Evolutionary conservation across 495 filamentous ascomycete genomes (phyloP).

Genomic region (Aspergillus funiculosus): DNA sequence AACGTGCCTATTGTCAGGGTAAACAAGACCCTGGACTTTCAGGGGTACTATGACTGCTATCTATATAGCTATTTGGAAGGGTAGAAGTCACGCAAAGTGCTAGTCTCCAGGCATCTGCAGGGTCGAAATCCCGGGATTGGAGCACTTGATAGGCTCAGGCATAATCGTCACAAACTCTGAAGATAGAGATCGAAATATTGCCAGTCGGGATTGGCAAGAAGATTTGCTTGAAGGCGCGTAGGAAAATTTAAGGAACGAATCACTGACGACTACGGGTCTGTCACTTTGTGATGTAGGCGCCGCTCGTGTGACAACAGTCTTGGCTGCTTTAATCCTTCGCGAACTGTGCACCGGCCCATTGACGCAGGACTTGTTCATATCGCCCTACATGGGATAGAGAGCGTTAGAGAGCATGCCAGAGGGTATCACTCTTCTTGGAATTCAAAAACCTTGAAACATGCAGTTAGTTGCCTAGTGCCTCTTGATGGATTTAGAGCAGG

Average conservation of each 20-base stretch:
- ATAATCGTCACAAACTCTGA: conserved; percentile 4
- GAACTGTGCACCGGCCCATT: too few relatives aligned
- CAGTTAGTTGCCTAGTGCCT: too few relatives aligned
- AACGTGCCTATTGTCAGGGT: too few relatives aligned
- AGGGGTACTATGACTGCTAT: neutral
- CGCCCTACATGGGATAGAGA: too few relatives aligned
- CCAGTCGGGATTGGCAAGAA: conserved; percentile 4
- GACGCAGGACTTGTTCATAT: too few relatives aligned
- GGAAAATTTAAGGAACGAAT: conserved; percentile 14
- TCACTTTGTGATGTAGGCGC: conserved; percentile 19
- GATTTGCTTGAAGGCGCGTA: conserved; percentile 5
- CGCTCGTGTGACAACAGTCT: conserved; percentile 17
- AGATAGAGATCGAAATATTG: neutral
- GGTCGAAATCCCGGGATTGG: neutral
- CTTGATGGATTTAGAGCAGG: too few relatives aligned
- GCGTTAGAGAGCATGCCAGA: too few relatives aligned
- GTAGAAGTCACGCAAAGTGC: neutral
- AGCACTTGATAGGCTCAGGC: conserved; percentile 9
- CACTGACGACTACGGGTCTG: conserved; percentile 3
- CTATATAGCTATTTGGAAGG: conserved; percentile 1
- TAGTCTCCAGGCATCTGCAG: conserved; percentile 11
- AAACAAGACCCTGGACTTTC: neutral
- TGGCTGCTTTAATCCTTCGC: conserved; percentile 6
- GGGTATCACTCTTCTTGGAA: too few relatives aligned
- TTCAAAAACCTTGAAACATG: too few relatives aligned